Percentiles rank a stretch among this genome's conserved stretches.
phyloP scores from a whole-genome alignment of 371 early-diverging fungal genomes.

The Neoconidiobolus thromboides region DNA sequence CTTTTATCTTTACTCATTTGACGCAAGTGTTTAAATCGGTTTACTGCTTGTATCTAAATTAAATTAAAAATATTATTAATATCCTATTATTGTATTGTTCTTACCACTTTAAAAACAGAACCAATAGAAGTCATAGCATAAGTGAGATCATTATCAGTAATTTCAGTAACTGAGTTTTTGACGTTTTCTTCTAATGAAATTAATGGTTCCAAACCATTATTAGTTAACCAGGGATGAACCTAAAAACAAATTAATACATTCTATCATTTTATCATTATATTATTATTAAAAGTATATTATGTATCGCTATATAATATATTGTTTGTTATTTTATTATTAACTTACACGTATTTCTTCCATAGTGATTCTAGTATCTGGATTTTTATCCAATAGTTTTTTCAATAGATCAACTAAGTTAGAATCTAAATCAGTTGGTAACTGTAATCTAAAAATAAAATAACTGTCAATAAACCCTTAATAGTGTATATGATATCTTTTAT shows the following conservation, averaged over 20 bases:
- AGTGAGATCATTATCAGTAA: slow-evolving; percentile 70
- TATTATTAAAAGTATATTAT: too few relatives aligned
- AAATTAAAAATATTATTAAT: background rate
- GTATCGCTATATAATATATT: too few relatives aligned
- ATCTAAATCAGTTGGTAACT: slow-evolving; percentile 13
- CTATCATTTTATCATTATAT: background rate
- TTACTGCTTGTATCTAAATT: background rate
- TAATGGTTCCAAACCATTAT: slow-evolving; percentile 38
- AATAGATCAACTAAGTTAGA: slow-evolving; percentile 40
- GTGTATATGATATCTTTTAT: too few relatives aligned
- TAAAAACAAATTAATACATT: slow-evolving; percentile 10
- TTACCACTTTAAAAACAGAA: slow-evolving; percentile 14
- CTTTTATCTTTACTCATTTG: background rate
- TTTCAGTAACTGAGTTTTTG: slow-evolving; percentile 35
- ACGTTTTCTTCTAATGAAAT: slow-evolving; percentile 58
- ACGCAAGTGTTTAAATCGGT: background rate
- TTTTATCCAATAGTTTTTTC: slow-evolving; percentile 49
- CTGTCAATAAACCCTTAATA: too few relatives aligned
- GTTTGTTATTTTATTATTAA: background rate
- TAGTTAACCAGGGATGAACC: slow-evolving; percentile 75
- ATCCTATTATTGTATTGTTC: background rate
- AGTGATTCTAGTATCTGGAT: slow-evolving; percentile 57
- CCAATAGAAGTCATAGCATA: slow-evolving; percentile 50
- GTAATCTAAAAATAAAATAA: background rate
- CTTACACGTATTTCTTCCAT: slow-evolving; percentile 50